These are phyloP conservation scores for Sechiopsis laciniata DNA, from an alignment of 306 rosid species.

Conservation along the genomic window DNA sequence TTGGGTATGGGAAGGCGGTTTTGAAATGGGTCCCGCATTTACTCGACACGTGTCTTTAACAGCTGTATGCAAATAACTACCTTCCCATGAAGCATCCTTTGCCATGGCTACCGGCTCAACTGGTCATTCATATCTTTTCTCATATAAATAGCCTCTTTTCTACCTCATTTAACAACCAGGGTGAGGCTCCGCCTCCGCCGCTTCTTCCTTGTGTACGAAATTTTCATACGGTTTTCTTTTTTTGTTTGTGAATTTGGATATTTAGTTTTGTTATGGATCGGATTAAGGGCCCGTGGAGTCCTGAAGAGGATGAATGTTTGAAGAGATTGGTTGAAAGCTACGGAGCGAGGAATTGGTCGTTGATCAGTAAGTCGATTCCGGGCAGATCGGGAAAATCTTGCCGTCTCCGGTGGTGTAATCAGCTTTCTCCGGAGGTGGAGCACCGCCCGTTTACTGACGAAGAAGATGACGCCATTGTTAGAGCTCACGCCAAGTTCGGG, in stretches of 20 bases:
- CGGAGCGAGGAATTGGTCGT: conserved; percentile 72
- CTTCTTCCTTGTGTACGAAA: neutral
- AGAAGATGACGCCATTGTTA: conserved; percentile 56
- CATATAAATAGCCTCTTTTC: conserved; percentile 18
- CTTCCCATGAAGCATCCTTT: conserved; percentile 18
- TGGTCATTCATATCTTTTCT: conserved; percentile 23
- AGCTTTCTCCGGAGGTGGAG: conserved; percentile 78
- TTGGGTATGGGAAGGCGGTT: too few relatives aligned
- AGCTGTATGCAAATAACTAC: conserved; percentile 27
- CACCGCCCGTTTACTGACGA: conserved; percentile 64
- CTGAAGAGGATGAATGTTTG: conserved; percentile 67
- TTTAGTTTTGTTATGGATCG: conserved; percentile 37
- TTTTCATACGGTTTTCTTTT: neutral
- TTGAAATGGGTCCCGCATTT: neutral
- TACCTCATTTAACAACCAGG: neutral
- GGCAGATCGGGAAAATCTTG: conserved; percentile 86
- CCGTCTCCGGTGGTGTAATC: conserved; percentile 89
- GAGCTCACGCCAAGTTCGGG: conserved; percentile 59
- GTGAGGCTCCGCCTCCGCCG: conserved; percentile 22
- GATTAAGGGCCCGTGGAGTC: conserved; percentile 90
- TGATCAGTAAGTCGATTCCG: conserved; percentile 75
- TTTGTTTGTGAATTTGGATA: too few relatives aligned
- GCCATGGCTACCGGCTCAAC: conserved; percentile 13
- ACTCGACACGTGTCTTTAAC: conserved; percentile 22
- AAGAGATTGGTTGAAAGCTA: conserved; percentile 48